phyloP scores from a whole-genome alignment of 768 basidiomycete species.

The Auricularia sp. region DNA sequence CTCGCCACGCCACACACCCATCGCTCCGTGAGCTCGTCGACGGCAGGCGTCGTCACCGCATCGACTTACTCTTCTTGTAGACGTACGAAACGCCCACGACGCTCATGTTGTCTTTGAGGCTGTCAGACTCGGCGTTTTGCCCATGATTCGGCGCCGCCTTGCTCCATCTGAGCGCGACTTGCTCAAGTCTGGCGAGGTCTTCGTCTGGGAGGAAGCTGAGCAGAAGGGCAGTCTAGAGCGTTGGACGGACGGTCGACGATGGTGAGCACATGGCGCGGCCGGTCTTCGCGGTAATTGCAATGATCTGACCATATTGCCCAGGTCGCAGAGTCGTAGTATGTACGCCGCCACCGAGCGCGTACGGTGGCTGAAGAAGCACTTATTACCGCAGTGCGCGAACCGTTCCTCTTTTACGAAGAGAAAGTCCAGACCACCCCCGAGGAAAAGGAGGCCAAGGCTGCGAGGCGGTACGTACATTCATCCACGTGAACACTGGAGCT shows the following conservation, averaged over 20 bases:
- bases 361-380: background rate
- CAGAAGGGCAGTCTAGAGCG: conserved; percentile 60
- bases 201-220: conserved; percentile 80
- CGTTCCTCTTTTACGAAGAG: conserved; percentile 72
- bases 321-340: conserved; percentile 70
- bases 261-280: conserved; percentile 29
- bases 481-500: conserved; percentile 1
- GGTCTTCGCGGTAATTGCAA: background rate
- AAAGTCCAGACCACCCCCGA: conserved; percentile 73
- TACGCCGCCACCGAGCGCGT: background rate
- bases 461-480: conserved; percentile 43
- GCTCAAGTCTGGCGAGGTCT: conserved; percentile 62
- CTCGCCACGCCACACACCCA: conserved; percentile 18
- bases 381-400: conserved; percentile 29
- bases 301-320: conserved; percentile 14
- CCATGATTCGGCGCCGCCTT: conserved; percentile 62
- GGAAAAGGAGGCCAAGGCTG: conserved; percentile 69
- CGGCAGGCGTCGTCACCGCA: background rate
- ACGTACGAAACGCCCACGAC: conserved; percentile 70
- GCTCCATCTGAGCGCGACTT: conserved; percentile 59
- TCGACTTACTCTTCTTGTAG: conserved; percentile 26
- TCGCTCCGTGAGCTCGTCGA: conserved; percentile 18
- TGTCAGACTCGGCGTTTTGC: conserved; percentile 57
- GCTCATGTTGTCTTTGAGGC: conserved; percentile 70
- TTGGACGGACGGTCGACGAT: conserved; percentile 77